Percentiles rank a stretch among this genome's conserved stretches.
phyloP scores from a whole-genome alignment of 768 basidiomycete species.

The Suillus luteus region DNA sequence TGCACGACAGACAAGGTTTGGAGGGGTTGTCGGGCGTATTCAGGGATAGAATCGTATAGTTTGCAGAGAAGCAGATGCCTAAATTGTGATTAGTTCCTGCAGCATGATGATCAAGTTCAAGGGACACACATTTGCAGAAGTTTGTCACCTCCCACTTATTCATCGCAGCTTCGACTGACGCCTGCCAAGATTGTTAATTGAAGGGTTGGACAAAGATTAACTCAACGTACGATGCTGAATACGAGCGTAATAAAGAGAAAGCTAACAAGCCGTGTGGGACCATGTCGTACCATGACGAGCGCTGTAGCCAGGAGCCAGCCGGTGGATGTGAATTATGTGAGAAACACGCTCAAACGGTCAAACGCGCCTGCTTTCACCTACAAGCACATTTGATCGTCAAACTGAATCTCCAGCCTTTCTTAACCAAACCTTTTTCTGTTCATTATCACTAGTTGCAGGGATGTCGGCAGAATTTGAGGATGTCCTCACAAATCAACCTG shows the following conservation, averaged over 20 bases:
- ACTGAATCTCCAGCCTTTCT: neutral
- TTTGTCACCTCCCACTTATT: constrained; percentile 89
- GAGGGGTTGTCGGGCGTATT: constrained; percentile 80
- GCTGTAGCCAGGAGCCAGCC: neutral
- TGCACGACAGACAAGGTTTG: constrained; percentile 92
- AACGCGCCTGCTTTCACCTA: constrained; percentile 7
- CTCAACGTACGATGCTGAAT: constrained; percentile 30
- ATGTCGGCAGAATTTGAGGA: constrained; percentile 92
- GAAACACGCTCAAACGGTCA: constrained; percentile 10
- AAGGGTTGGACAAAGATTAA: constrained; percentile 7
- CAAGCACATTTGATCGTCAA: constrained; percentile 7
- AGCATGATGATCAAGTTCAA: constrained; percentile 6
- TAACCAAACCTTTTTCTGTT: constrained; percentile 9
- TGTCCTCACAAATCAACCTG: constrained; percentile 96
- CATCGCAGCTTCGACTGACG: constrained; percentile 44
- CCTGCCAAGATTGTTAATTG: constrained; percentile 30
- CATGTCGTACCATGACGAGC: neutral
- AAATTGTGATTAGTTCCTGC: constrained; percentile 13
- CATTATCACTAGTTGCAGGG: constrained; percentile 10
- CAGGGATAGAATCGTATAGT: constrained; percentile 83
- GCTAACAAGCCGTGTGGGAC: constrained; percentile 10
- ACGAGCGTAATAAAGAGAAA: constrained; percentile 17
- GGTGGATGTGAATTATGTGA: constrained; percentile 1
- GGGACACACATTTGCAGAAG: constrained; percentile 79
- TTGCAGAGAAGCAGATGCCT: constrained; percentile 92